phyloP scores from a whole-genome alignment of 768 basidiomycete species.

The Galerina sulciceps region DNA sequence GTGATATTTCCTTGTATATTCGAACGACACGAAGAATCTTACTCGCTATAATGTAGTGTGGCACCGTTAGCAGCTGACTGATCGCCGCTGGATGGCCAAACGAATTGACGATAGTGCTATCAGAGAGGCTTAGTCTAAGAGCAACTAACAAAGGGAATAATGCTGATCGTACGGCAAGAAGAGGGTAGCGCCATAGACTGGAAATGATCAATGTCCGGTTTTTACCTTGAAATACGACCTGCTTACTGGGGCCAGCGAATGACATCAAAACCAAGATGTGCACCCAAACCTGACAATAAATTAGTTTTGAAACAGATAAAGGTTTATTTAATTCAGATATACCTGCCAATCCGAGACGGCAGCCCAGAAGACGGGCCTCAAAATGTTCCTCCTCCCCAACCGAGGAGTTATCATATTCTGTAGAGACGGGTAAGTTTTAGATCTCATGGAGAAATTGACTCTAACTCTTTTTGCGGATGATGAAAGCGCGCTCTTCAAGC shows the following conservation, averaged over 20 bases:
- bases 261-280: conserved; percentile 66
- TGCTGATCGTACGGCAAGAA: conserved; percentile 63
- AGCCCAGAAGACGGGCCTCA: conserved; percentile 47
- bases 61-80: conserved; percentile 69
- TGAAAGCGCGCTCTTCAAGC: conserved; percentile 58
- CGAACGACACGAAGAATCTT: conserved; percentile 21
- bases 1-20: not conserved
- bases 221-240: not conserved
- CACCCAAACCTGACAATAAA: conserved; percentile 45
- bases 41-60: conserved; percentile 70
- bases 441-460: not conserved
- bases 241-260: conserved; percentile 61
- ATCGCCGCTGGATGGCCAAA: conserved; percentile 63
- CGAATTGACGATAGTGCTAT: conserved; percentile 60
- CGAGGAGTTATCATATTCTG: conserved; percentile 60
- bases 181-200: conserved; percentile 69
- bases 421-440: not conserved
- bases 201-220: not conserved
- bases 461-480: conserved; percentile 61
- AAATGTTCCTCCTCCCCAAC: conserved; percentile 68
- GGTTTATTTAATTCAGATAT: not conserved
- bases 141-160: not conserved
- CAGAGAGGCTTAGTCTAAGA: not conserved
- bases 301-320: not conserved
- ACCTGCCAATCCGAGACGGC: conserved; percentile 71